Evolutionary conservation across 2,329 filamentous ascomycete genomes (phyloP), one percentile per base, ranked within the genome.

Genomic region (Mollisiaceae sp.): DNA sequence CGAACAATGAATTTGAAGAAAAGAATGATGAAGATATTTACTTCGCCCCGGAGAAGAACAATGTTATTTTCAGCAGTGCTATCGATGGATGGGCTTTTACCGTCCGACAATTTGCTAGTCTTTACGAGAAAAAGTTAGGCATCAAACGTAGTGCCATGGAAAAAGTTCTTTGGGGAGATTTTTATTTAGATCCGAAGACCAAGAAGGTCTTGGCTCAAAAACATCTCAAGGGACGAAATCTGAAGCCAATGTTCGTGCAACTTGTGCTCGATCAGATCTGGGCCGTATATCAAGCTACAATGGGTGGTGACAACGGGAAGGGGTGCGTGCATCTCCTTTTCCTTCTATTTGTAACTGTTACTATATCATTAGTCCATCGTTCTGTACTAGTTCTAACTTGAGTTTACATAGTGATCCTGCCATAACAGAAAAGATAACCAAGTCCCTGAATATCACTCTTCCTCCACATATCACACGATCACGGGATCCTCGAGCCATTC

Each of bases 41-140:
- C 78, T 99, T 99, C 79, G 93, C 95, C 0, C 95, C 95, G 0
- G 95, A 99, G 76, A 97, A 94, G 79, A 97, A 97, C 78, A 99
- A 99, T 75, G 95, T 99, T 77, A 98, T 99, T 69, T 99, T 99
- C 78, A 93, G 93, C 81, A 98, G 94, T 77, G 95, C 95, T 66
- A 91, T 97, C 64, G 95, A 99, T 76, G 95, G 95, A n/a, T 99
- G 95, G 95, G 95, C 95, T 2, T 99, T 99, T 74, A 99, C 95
- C 0, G 90, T 97, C 59, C 88, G 93, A 59, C 95, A 99, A 74
- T 99, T 99, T 76, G 94, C 95, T 20, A 87, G 87, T 43, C 82
- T 98, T 35, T 99, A 98, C 75, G 94, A 98, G 79, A 97, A 94
- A 82, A 99, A 99, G 78, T 85, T 99, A 8, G 94, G 95, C 15